phyloP scores from a whole-genome alignment of 345 rosid genomes.

The Dimocarpus longan region DNA sequence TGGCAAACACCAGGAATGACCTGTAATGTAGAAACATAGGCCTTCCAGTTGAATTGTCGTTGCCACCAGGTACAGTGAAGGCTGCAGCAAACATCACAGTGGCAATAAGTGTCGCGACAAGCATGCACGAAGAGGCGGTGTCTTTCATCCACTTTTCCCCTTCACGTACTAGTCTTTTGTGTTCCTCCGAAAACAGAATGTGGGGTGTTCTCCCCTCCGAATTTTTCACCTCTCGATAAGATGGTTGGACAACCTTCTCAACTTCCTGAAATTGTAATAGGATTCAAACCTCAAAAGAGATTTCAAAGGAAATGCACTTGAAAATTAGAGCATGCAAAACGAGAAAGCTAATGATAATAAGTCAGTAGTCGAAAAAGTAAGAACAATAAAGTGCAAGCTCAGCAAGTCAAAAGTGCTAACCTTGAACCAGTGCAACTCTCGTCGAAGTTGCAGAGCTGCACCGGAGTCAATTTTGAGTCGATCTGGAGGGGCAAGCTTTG shows the following conservation, averaged over 20 bases:
- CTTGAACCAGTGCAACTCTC: constrained; percentile 46
- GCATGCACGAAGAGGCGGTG: constrained; percentile 40
- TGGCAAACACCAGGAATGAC: constrained; percentile 29
- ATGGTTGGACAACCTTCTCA: constrained; percentile 30
- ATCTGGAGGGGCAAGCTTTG: constrained; percentile 24
- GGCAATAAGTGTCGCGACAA: constrained; percentile 39
- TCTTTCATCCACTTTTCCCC: constrained; percentile 46
- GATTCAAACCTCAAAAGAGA: constrained; percentile 25
- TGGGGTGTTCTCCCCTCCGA: constrained; percentile 24
- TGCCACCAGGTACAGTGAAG: constrained; percentile 50
- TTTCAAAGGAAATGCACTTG: not conserved
- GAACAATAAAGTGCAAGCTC: not conserved
- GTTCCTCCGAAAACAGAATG: constrained; percentile 18
- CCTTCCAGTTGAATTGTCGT: constrained; percentile 26
- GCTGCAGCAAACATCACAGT: constrained; percentile 40
- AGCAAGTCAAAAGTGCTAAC: constrained; percentile 2
- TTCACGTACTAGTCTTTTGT: constrained; percentile 14
- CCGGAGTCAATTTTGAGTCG: constrained; percentile 38
- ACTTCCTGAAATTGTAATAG: constrained; percentile 28
- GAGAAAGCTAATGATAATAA: too few species aligned
- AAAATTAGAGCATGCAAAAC: too few species aligned
- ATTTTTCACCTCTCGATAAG: constrained; percentile 29
- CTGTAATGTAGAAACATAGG: constrained; percentile 23
- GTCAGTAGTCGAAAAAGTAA: too few species aligned
- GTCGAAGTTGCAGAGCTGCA: constrained; percentile 42